Evolutionary conservation across 1,139 yeast genomes (phyloP).

Genomic region (Lodderomyces elongisporus): DNA sequence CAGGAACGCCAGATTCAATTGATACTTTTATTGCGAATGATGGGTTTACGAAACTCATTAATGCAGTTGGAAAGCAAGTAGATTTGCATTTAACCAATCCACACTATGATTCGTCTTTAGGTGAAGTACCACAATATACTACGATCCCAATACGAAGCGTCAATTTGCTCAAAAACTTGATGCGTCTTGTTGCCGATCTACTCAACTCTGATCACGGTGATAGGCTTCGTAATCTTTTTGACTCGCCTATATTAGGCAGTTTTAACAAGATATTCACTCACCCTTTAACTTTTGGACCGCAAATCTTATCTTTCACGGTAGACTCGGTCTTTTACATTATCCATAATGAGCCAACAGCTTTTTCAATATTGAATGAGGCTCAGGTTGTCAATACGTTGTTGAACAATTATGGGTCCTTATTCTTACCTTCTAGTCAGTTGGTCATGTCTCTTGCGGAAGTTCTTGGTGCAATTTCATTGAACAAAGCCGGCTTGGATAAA

Average conservation of each 20-base stretch:
- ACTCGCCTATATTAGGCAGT: constrained; percentile 66
- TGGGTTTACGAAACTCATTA: constrained; percentile 64
- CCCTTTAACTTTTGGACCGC: constrained; percentile 63
- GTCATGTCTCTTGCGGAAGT: constrained; percentile 66
- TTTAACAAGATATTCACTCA: constrained; percentile 57
- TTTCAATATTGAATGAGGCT: constrained; percentile 74
- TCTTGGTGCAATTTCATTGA: constrained; percentile 79
- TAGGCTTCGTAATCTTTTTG: constrained; percentile 77
- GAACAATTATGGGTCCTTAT: constrained; percentile 46
- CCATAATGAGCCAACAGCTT: constrained; percentile 91
- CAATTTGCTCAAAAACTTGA: constrained; percentile 47
- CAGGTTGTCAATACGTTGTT: constrained; percentile 64
- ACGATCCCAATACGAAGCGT: constrained; percentile 62
- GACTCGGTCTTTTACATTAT: constrained; percentile 69
- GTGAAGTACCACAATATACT: constrained; percentile 37
- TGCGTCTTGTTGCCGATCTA: constrained; percentile 62
- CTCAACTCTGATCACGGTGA: constrained; percentile 77
- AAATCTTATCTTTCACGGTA: constrained; percentile 58
- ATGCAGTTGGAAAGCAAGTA: constrained; percentile 63
- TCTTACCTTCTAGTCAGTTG: constrained; percentile 56
- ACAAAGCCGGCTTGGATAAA: constrained; percentile 62
- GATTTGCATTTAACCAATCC: constrained; percentile 57
- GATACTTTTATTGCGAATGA: constrained; percentile 58
- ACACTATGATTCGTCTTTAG: constrained; percentile 39
- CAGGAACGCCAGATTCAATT: constrained; percentile 42